A percentile compares a stretch with the other conserved stretches of the same genome.
Evolutionary conservation across 2,329 filamentous ascomycete genomes (phyloP).

Genomic region (Podosphaera fusca): DNA sequence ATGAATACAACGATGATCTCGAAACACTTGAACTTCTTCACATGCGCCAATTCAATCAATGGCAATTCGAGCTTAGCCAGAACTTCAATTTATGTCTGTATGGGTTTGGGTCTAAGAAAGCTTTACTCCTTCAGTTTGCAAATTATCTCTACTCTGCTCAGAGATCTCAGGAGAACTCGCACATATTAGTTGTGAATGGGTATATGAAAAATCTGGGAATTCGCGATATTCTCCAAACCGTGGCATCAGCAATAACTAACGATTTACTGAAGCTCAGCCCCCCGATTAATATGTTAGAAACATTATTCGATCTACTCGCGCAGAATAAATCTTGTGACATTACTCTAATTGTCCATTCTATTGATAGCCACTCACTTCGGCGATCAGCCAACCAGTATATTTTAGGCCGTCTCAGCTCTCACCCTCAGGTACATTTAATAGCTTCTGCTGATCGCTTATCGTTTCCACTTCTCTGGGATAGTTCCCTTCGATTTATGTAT

Average conservation of each 20-base stretch:
- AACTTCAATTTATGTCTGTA: conserved; percentile 79
- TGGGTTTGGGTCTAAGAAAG: conserved; percentile 75
- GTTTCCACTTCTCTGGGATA: conserved; percentile 77
- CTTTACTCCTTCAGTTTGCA: conserved; percentile 53
- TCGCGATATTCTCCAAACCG: conserved; percentile 44
- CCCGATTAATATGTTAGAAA: conserved; percentile 37
- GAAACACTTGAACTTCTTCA: conserved; percentile 54
- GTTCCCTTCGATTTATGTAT: conserved; percentile 57
- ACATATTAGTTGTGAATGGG: conserved; percentile 70
- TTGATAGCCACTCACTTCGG: conserved; percentile 60
- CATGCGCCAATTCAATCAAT: conserved; percentile 65
- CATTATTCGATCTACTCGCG: conserved; percentile 38
- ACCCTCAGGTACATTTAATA: conserved; percentile 47
- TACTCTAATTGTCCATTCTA: conserved; percentile 60
- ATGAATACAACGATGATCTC: conserved; percentile 48
- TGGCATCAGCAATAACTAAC: conserved; percentile 36
- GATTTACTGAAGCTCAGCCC: background rate
- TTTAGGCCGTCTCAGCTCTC: conserved; percentile 53
- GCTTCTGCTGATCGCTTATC: conserved; percentile 74
- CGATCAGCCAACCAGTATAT: conserved; percentile 45
- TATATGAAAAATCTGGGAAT: conserved; percentile 45
- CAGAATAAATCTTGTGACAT: conserved; percentile 24
- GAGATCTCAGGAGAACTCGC: conserved; percentile 16
- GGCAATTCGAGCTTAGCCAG: conserved; percentile 72
- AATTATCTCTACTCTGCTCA: conserved; percentile 33